phyloP scores from a whole-genome alignment of 768 basidiomycete species.

The Wakefieldia striispora region DNA sequence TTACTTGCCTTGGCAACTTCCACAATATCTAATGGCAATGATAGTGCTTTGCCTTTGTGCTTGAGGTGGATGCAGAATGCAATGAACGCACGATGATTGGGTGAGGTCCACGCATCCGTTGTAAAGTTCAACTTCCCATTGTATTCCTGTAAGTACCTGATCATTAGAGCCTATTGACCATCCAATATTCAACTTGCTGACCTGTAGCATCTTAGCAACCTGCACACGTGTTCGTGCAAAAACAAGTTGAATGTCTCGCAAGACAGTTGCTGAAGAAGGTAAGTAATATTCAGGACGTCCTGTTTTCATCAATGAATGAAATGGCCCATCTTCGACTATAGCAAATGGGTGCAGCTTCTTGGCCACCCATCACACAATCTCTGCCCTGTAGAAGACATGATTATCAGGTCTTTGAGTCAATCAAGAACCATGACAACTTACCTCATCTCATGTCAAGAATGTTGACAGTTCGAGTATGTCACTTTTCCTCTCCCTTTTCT shows the following conservation, averaged over 20 bases:
- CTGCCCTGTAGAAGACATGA: neutral
- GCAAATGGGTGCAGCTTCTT: neutral
- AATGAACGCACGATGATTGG: no score
- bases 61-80: no score
- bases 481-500: neutral
- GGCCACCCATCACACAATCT: neutral
- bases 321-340: neutral
- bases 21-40: conserved; percentile 29
- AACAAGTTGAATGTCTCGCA: no score
- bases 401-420: no score
- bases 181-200: no score
- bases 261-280: neutral
- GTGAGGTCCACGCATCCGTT: no score
- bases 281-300: neutral
- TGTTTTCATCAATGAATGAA: neutral
- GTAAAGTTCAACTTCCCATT: no score
- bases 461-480: neutral
- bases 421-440: neutral
- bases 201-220: no score
- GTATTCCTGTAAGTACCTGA: no score
- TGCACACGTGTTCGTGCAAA: no score
- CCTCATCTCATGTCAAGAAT: neutral
- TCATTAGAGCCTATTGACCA: no score
- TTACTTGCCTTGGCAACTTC: conserved; percentile 19
- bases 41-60: conserved; percentile 7